These are phyloP conservation scores for Ceratopteris richardii DNA, from an alignment of 75 land plant species.

Conservation along the genomic window DNA sequence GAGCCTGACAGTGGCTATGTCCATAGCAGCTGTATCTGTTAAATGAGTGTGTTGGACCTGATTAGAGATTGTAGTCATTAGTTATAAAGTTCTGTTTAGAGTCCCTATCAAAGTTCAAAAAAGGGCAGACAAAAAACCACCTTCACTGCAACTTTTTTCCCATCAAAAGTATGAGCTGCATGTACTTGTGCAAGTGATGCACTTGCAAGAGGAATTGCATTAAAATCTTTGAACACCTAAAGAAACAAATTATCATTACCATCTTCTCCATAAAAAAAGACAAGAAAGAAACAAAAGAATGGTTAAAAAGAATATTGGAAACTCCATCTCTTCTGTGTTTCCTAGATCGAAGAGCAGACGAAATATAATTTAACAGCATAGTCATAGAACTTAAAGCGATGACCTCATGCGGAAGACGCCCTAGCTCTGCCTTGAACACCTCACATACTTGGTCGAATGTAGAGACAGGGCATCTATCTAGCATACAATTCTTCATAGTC, in stretches of 20 bases:
- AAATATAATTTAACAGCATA: too few relatives aligned
- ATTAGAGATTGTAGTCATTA: background rate
- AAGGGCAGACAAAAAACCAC: constrained; percentile 30
- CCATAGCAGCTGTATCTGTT: constrained; percentile 89
- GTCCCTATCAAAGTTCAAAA: too few relatives aligned
- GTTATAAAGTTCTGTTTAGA: too few relatives aligned
- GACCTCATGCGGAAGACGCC: constrained; percentile 75
- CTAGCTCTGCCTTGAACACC: constrained; percentile 75
- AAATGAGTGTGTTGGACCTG: constrained; percentile 97
- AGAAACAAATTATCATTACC: background rate
- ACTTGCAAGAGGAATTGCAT: constrained; percentile 87
- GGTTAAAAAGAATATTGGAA: too few relatives aligned
- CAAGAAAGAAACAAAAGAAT: too few relatives aligned
- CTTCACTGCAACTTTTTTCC: constrained; percentile 93
- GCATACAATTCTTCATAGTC: constrained; percentile 81
- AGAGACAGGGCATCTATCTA: constrained; percentile 91
- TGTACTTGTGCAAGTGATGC: constrained; percentile 99
- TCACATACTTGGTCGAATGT: constrained; percentile 89
- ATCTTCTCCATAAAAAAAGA: too few relatives aligned
- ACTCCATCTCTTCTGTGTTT: too few relatives aligned
- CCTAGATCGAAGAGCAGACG: too few relatives aligned
- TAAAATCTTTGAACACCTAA: constrained; percentile 78
- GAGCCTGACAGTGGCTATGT: constrained; percentile 76
- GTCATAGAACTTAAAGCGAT: constrained; percentile 2
- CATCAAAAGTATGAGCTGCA: constrained; percentile 69